phyloP scores from a whole-genome alignment of 2,329 filamentous ascomycete species.

The Ascochyta pisi region DNA sequence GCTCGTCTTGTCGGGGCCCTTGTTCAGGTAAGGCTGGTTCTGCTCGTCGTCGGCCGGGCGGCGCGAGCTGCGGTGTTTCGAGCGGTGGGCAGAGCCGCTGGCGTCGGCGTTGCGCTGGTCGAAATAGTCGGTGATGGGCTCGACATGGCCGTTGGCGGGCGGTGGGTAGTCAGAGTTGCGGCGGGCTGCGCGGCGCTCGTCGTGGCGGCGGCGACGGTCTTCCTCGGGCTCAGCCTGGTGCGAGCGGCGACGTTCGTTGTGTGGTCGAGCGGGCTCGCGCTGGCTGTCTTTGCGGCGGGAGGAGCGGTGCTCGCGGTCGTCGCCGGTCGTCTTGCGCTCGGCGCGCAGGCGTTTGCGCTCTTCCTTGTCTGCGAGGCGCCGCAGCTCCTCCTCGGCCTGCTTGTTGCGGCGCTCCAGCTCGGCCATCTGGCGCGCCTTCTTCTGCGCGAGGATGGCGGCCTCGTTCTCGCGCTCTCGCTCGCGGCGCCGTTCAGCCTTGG shows the following conservation, averaged over 20 bases:
- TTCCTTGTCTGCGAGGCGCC: conserved; percentile 50
- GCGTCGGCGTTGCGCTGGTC: conserved; percentile 50
- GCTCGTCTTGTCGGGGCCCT: conserved; percentile 56
- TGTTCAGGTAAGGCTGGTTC: conserved; percentile 45
- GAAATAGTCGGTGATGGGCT: conserved; percentile 53
- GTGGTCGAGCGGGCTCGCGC: conserved; percentile 38
- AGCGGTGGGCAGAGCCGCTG: background rate
- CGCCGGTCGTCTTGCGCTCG: conserved; percentile 41
- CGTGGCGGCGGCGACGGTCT: conserved; percentile 52
- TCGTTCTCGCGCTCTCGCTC: conserved; percentile 48
- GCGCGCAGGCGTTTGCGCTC: conserved; percentile 42
- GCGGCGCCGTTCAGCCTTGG: conserved; percentile 46
- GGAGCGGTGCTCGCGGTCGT: conserved; percentile 43
- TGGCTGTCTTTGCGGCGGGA: conserved; percentile 47
- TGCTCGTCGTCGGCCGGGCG: conserved; percentile 37
- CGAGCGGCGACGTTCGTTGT: conserved; percentile 44
- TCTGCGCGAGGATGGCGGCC: conserved; percentile 42
- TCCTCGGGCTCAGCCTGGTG: conserved; percentile 48
- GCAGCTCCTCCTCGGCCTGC: conserved; percentile 48
- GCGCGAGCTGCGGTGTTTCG: conserved; percentile 40
- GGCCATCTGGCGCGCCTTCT: conserved; percentile 47
- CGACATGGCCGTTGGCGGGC: conserved; percentile 30
- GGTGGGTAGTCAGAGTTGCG: conserved; percentile 43
- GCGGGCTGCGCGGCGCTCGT: conserved; percentile 50
- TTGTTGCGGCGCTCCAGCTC: conserved; percentile 49